Base-by-base conservation (phyloP, 2,329 filamentous ascomycete species). In the Colletotrichum sp. region DNA sequence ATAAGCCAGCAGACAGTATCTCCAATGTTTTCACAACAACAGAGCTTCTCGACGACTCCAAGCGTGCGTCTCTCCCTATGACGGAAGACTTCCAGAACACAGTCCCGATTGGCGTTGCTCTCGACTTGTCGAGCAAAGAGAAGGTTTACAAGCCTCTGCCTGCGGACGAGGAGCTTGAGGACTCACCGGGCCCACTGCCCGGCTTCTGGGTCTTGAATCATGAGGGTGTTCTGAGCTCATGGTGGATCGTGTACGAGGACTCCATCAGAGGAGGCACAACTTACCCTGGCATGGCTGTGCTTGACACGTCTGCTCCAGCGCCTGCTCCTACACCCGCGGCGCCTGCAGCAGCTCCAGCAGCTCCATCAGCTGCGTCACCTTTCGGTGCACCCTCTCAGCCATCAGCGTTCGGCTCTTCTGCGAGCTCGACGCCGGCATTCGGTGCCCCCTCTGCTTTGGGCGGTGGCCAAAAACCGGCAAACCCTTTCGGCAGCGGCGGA, bases 191-290 rank as follows among this genome's bases (percentile, higher is more conserved):
- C 2, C 96, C 97, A 15, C 86, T 99, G 10, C 97, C 97, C 7
- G 95, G 93, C 13, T 88, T 98, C 57, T 93, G 97, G 89, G 90
- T 95, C 34, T 88, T 99, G 18, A 99, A 98, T 76, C 93, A 98
- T 79, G 95, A 98, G 81, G 97, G 97, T 78, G 87, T 98, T 12
- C 88, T 99, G 18, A 92, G 92, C 62, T 90, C 93, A 15, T 99
- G 96, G 96, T 98, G 96, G 95, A 86, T 99, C 59, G 91, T 99
- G 24, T 98, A 98, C 85, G 92, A 94, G 44, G 95, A 98, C 57
- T 96, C 96, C 3, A 93, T 99, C 77, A 92, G 93, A 75, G 88
- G 93, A 79, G 93, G 93, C 5, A 92, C 91, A 8, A 91, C 92
- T 1, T 99, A 96, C 83, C 90, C 93, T 55, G 95, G 94, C 6